These are phyloP conservation scores for Ceratocystis destructans DNA, from an alignment of 2,329 filamentous ascomycete genomes.

Conservation along the genomic window DNA sequence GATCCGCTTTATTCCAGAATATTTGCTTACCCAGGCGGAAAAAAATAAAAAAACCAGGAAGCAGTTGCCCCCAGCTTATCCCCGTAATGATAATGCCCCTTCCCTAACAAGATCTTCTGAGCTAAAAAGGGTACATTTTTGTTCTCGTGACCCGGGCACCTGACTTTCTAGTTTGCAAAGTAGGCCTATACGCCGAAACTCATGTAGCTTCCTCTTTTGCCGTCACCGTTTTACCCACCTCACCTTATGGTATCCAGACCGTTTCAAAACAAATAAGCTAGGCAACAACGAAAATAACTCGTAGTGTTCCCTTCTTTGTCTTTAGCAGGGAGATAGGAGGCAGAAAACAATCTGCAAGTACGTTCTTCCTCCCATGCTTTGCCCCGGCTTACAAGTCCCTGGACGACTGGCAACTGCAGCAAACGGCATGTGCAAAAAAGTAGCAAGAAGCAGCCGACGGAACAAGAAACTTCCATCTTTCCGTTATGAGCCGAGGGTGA, in stretches of 20 bases:
- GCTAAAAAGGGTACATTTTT: not conserved
- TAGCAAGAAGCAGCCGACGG: not conserved
- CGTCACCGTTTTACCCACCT: too few relatives aligned
- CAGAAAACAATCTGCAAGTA: not conserved
- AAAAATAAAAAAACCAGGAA: not conserved
- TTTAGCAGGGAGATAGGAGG: not conserved
- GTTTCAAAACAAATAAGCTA: not conserved
- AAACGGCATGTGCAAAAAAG: not conserved
- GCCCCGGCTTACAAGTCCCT: not conserved
- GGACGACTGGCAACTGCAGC: not conserved
- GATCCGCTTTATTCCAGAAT: constrained; percentile 4
- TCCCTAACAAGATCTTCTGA: not conserved
- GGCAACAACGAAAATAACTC: not conserved
- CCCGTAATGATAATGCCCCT: not conserved
- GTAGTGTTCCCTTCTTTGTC: not conserved
- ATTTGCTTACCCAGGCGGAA: not conserved
- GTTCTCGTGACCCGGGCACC: constrained; percentile 6
- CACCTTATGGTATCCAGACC: not conserved
- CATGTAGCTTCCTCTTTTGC: not conserved
- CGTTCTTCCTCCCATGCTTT: not conserved
- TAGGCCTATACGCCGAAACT: not conserved
- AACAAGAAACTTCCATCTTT: constrained; percentile 10
- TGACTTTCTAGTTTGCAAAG: constrained; percentile 5
- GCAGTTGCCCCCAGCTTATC: not conserved
- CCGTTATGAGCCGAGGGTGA: constrained; percentile 3